Base-by-base conservation (phyloP, 768 basidiomycete species). In the Auricularia sp. region DNA sequence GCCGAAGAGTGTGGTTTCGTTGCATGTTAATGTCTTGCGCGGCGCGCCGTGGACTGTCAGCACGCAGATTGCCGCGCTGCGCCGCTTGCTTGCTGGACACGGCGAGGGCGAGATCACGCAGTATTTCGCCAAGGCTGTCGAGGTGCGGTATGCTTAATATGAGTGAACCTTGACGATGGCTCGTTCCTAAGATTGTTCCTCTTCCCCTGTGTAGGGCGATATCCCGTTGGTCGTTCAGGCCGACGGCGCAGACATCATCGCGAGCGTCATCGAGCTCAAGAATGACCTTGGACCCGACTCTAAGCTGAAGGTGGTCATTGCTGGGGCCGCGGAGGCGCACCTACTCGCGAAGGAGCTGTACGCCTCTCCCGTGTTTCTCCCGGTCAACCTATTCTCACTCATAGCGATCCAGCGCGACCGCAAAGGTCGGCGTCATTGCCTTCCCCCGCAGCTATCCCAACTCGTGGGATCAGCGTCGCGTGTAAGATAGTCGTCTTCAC, bases 341-440 rank as follows among this genome's bases (percentile, higher is more conserved):
- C 72, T 91, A 11, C 75, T 95, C 33, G 92, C 91, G 2, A 78
- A 83, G 64, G 82, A 92, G 67, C 80, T 95, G 21, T 75, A 59
- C 56, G 56, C 10, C 56, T 7, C 34, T 1, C 56, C 24, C 5
- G 1, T 7, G n/a, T 14, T 42, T 14, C 13, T 14, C 39, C 39
- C 39, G 39, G 7, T 7, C 39, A 51, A 16, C 47, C 18, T n/a
- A n/a, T n/a, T n/a, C n/a, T 18, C 44, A 11, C 11, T 11, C 44
- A 56, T 29, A 8, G 8, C 54, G 16, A 21, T 7, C 29, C 18
- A 59, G 56, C 33, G 88, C 84, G 0, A 76, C 78, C 33, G 86
- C 89, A 1, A 77, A 80, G 13, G 77, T 93, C 51, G 90, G 90
- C 29, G 83, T 94, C 36, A 83, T 95, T 67, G 69, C 91, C 24